These are phyloP conservation scores for Gynochthodes officinalis DNA, from an alignment of 257 asterid genomes.

Conservation along the genomic window DNA sequence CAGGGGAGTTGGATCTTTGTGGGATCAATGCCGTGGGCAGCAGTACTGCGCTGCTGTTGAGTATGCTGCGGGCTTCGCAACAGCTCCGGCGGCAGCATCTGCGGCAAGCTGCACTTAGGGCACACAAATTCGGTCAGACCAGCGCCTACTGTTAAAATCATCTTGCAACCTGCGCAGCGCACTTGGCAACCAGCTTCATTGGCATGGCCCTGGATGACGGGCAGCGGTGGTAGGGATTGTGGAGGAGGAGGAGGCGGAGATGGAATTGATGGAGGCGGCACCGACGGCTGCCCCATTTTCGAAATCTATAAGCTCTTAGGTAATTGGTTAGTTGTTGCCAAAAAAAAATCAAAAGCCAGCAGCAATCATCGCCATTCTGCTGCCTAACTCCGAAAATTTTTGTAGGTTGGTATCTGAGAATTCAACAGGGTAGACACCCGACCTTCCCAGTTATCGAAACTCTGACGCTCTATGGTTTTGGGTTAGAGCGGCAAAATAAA, in stretches of 20 bases:
- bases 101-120: slow-evolving; percentile 91
- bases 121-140: slow-evolving; percentile 83
- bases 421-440: not conserved
- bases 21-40: slow-evolving; percentile 91
- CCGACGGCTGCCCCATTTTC: slow-evolving; percentile 73
- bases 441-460: not conserved
- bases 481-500: not conserved
- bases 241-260: slow-evolving; percentile 23
- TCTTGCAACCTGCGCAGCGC: slow-evolving; percentile 93
- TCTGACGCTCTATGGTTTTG: too few relatives aligned
- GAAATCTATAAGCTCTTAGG: not conserved
- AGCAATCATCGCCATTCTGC: not conserved
- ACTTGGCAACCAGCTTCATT: slow-evolving; percentile 64
- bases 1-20: slow-evolving; percentile 96
- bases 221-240: slow-evolving; percentile 23
- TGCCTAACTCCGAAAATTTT: not conserved
- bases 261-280: slow-evolving; percentile 31
- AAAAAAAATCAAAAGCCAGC: not conserved
- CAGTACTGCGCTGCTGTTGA: slow-evolving; percentile 38
- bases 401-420: not conserved
- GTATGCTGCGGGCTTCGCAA: slow-evolving; percentile 44
- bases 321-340: not conserved
- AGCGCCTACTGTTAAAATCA: slow-evolving; percentile 66
- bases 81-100: slow-evolving; percentile 95
- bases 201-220: slow-evolving; percentile 17